Evolutionary conservation across 441 rosid species (phyloP).

Genomic region (Heliophila coronopifolia): DNA sequence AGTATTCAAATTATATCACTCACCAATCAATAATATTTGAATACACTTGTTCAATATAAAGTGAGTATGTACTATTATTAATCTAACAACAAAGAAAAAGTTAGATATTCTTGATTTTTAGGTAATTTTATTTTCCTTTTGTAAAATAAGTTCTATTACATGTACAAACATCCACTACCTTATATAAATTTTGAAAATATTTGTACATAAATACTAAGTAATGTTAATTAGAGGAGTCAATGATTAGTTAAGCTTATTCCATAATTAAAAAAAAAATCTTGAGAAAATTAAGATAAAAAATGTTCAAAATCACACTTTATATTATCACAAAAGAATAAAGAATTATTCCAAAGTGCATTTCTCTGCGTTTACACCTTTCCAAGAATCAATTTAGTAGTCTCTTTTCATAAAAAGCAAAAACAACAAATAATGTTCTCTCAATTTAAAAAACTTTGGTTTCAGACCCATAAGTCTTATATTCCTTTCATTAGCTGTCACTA

Average conservation of each 20-base stretch:
- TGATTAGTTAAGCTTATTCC: conserved; percentile 16
- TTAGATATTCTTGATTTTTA: too few relatives aligned
- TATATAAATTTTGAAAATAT: background rate
- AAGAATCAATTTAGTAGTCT: conserved; percentile 44
- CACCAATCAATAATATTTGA: background rate
- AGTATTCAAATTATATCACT: background rate
- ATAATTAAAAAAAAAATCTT: too few relatives aligned
- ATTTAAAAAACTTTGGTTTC: conserved; percentile 16
- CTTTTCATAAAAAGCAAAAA: conserved; percentile 45
- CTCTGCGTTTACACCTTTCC: conserved; percentile 31
- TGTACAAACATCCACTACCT: too few relatives aligned
- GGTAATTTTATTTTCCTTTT: background rate
- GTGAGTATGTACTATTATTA: too few relatives aligned
- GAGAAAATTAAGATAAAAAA: too few relatives aligned
- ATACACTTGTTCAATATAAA: background rate
- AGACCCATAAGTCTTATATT: conserved; percentile 26
- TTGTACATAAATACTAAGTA: background rate
- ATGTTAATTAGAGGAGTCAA: conserved; percentile 14
- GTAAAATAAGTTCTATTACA: too few relatives aligned
- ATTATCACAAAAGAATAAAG: conserved; percentile 43
- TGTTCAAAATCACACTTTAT: conserved; percentile 55
- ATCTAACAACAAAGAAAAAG: too few relatives aligned
- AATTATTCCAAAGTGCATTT: conserved; percentile 25
- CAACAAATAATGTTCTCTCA: conserved; percentile 24
- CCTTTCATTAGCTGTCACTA: conserved; percentile 26